These are phyloP conservation scores for Skeletonema potamos DNA, from an alignment of 108 stramenopile genomes.

Conservation along the genomic window DNA sequence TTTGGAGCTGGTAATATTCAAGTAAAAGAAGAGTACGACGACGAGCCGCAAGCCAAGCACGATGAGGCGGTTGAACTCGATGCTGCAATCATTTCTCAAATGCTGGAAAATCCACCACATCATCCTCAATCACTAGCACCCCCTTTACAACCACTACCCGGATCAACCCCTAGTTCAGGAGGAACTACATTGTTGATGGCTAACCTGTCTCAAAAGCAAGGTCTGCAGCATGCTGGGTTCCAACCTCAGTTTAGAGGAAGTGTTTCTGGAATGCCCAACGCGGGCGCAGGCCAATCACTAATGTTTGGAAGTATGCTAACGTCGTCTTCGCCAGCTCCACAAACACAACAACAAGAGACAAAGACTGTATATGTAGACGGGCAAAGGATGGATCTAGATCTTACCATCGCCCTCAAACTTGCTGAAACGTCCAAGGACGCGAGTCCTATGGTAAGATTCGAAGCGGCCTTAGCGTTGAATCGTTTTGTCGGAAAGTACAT, in stretches of 20 bases:
- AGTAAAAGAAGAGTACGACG: too few species aligned
- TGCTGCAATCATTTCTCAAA: constrained; percentile 13
- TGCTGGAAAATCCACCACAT: constrained; percentile 14
- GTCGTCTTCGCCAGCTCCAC: not conserved
- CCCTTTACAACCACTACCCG: constrained; percentile 13
- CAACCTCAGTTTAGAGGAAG: constrained; percentile 15
- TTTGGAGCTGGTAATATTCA: too few species aligned
- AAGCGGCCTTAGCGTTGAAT: constrained; percentile 65
- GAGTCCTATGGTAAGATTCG: constrained; percentile 75
- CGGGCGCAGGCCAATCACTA: constrained; percentile 15
- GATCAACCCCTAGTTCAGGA: not conserved
- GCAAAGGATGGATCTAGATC: not conserved
- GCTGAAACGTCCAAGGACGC: constrained; percentile 52
- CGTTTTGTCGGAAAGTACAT: constrained; percentile 71
- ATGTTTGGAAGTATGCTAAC: constrained; percentile 35
- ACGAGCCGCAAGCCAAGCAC: too few species aligned
- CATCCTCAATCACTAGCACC: constrained; percentile 9
- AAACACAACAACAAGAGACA: constrained; percentile 13
- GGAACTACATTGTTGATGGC: constrained; percentile 15
- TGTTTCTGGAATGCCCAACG: constrained; percentile 4
- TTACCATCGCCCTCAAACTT: not conserved
- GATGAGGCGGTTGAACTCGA: too few species aligned
- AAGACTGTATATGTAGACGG: constrained; percentile 22
- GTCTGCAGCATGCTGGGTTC: not conserved
- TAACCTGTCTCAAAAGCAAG: constrained; percentile 9